These are phyloP conservation scores for Fusarium fujikuroi DNA, from an alignment of 2,329 filamentous ascomycete genomes.

Conservation along the genomic window DNA sequence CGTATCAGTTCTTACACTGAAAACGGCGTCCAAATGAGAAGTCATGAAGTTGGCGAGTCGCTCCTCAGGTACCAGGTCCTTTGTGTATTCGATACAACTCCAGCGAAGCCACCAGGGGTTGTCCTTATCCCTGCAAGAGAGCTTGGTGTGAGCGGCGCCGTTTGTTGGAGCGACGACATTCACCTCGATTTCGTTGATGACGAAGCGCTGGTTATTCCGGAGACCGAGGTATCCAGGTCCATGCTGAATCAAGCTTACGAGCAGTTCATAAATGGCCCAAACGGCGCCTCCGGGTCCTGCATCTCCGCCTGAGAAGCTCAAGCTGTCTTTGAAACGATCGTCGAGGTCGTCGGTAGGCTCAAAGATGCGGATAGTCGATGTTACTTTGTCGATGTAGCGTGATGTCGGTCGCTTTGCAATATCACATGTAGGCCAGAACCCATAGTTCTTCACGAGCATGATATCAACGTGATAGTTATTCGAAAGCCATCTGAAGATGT, in stretches of 20 bases:
- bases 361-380: conserved; percentile 13
- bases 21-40: fast-evolving
- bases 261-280: neutral
- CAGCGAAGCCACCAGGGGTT: neutral
- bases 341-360: conserved; percentile 2
- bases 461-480: conserved; percentile 15
- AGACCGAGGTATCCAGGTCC: neutral
- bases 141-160: neutral
- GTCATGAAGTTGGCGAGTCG: neutral
- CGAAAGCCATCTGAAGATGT: neutral
- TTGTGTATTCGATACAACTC: fast-evolving
- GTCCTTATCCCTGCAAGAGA: neutral
- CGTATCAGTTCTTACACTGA: fast-evolving
- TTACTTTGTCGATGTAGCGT: conserved; percentile 4
- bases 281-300: neutral
- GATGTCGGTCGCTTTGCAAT: neutral
- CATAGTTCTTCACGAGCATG: conserved; percentile 15
- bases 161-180: conserved; percentile 11
- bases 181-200: conserved; percentile 6
- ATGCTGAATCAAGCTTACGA: neutral
- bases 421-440: conserved; percentile 14
- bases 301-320: neutral
- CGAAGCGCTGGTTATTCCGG: fast-evolving
- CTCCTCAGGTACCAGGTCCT: neutral
- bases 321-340: neutral